A percentile compares a stretch with the other conserved stretches of the same genome.
Evolutionary conservation across 148 eudicot genomes (phyloP).

Genomic region (Rhododendron mucronatum): DNA sequence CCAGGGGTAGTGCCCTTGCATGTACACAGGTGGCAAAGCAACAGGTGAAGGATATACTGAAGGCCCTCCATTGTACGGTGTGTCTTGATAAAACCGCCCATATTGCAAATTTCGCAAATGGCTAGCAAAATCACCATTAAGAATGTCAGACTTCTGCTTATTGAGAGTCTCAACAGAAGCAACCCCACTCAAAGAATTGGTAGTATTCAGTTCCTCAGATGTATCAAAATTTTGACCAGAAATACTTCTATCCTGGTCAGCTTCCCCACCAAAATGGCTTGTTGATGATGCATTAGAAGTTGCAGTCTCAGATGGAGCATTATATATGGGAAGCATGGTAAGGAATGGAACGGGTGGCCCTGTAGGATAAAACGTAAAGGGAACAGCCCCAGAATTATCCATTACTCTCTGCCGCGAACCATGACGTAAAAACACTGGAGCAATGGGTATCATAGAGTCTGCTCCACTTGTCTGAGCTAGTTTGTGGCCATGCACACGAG

Average conservation of each 20-base stretch:
- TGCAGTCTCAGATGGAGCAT: constrained; percentile 39
- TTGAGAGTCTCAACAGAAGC: constrained; percentile 25
- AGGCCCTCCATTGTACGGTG: constrained; percentile 33
- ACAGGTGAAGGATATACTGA: constrained; percentile 46
- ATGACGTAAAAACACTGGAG: constrained; percentile 49
- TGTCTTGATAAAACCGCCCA: constrained; percentile 72
- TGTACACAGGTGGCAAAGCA: constrained; percentile 59
- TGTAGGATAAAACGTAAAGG: constrained; percentile 61
- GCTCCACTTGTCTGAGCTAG: constrained; percentile 50
- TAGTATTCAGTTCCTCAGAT: constrained; percentile 24
- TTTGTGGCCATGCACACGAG: constrained; percentile 32
- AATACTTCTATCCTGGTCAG: constrained; percentile 5
- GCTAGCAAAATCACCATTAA: constrained; percentile 73
- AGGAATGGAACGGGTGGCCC: constrained; percentile 92
- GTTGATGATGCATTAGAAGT: constrained; percentile 34
- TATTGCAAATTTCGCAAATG: constrained; percentile 77
- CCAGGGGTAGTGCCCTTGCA: constrained; percentile 69
- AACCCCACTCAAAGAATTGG: constrained; percentile 22
- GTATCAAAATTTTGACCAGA: constrained; percentile 13
- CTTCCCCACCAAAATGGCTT: constrained; percentile 38
- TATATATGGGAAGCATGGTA: constrained; percentile 68
- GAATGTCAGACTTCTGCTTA: constrained; percentile 56
- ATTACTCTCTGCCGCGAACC: constrained; percentile 44
- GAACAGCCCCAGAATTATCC: constrained; percentile 49
- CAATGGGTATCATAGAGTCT: constrained; percentile 41